These are phyloP conservation scores for Blastobotrys buckinghamii DNA, from an alignment of 1,139 yeast species.

Conservation along the genomic window DNA sequence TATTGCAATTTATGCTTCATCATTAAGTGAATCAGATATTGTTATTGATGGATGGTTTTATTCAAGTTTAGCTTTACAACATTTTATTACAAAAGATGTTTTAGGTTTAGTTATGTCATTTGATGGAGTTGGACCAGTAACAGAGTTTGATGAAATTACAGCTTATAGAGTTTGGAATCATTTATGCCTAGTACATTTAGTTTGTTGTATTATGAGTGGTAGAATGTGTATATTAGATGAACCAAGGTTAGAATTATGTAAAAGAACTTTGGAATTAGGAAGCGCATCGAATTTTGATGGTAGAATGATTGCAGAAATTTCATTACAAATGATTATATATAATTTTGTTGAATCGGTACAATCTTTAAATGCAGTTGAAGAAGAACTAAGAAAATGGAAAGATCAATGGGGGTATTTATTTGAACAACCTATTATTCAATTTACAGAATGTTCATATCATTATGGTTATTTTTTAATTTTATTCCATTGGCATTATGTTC, in stretches of 20 bases:
- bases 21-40: conserved; percentile 47
- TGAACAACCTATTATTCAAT: conserved; percentile 69
- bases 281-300: conserved; percentile 78
- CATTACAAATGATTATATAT: conserved; percentile 56
- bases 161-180: conserved; percentile 67
- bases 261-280: conserved; percentile 53
- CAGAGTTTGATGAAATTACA: conserved; percentile 48
- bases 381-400: conserved; percentile 51
- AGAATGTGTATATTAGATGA: conserved; percentile 71
- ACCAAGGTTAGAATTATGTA: conserved; percentile 54
- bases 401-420: conserved; percentile 68
- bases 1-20: conserved; percentile 54
- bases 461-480: conserved; percentile 53
- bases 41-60: conserved; percentile 57
- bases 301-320: conserved; percentile 74
- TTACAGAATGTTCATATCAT: conserved; percentile 68
- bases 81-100: conserved; percentile 46
- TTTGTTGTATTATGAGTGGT: conserved; percentile 65
- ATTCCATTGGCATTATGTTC: conserved; percentile 32
- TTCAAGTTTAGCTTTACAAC: conserved; percentile 53
- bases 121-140: conserved; percentile 33
- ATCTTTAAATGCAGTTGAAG: conserved; percentile 31
- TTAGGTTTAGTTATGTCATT: conserved; percentile 33
- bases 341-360: conserved; percentile 47
- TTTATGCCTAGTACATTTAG: conserved; percentile 61